A percentile compares a stretch with the other conserved stretches of the same genome.
Evolutionary conservation across 371 early-diverging fungal species (phyloP).

Genomic region (Sanchytrium tribonematis): DNA sequence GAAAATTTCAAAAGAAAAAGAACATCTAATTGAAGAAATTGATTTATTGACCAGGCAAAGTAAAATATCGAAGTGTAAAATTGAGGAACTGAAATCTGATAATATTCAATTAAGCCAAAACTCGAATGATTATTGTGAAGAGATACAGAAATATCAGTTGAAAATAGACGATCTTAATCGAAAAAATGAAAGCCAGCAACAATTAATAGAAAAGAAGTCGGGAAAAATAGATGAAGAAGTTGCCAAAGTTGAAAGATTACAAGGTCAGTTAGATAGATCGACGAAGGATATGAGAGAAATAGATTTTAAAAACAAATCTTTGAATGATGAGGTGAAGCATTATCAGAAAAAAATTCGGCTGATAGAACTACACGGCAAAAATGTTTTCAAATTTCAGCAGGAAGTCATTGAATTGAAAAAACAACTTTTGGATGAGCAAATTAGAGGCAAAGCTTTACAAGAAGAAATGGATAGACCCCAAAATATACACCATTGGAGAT

Average conservation of each 20-base stretch:
- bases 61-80: neutral
- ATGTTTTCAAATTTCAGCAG: neutral
- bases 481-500: neutral
- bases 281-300: neutral
- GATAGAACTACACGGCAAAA: neutral
- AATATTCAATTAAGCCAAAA: neutral
- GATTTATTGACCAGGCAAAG: neutral
- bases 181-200: neutral
- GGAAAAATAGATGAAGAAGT: neutral
- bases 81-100: neutral
- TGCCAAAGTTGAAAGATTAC: neutral
- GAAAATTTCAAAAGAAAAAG: neutral
- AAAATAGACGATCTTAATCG: neutral
- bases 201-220: neutral
- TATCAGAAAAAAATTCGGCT: neutral
- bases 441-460: neutral
- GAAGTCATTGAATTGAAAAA: neutral
- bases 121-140: neutral
- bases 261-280: neutral
- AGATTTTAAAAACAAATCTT: neutral
- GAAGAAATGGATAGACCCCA: neutral
- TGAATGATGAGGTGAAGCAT: neutral
- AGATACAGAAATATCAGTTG: neutral
- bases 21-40: neutral
- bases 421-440: neutral